Conservation (phyloP, 176 grass and related monocot genomes). For the Alloteropsis semialata region DNA sequence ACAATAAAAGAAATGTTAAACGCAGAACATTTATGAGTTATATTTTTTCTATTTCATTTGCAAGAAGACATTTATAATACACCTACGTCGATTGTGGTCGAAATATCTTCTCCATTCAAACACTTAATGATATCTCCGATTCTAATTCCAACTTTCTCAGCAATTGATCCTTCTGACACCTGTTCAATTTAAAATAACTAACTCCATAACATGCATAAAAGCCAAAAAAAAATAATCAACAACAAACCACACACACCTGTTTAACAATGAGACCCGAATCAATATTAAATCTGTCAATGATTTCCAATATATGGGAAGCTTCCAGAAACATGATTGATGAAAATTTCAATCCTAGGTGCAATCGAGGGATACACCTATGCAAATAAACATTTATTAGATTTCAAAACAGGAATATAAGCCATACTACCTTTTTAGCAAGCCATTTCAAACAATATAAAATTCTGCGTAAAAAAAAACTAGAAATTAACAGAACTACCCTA, state of each 20-base stretch:
- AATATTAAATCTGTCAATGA: not conserved
- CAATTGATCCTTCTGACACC: not conserved
- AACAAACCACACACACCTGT: not conserved
- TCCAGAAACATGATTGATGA: not conserved
- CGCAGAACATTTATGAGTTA: not conserved
- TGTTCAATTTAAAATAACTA: not conserved
- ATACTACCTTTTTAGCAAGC: not conserved
- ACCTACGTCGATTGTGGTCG: not conserved
- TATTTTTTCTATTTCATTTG: not conserved
- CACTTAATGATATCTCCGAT: not conserved
- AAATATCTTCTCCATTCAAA: not conserved
- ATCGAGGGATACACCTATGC: not conserved
- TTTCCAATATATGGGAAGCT: not conserved
- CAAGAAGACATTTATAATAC: not conserved
- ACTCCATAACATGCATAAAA: too few species aligned
- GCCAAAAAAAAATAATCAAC: too few species aligned
- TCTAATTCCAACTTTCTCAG: constrained; percentile 15
- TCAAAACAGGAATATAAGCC: too few species aligned
- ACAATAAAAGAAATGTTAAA: not conserved
- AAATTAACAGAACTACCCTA: too few species aligned
- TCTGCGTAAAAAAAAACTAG: not conserved
- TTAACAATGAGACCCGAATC: not conserved
- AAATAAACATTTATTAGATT: not conserved
- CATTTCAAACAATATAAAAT: not conserved
- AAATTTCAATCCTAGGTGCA: not conserved